Conservation (phyloP, 2,329 filamentous ascomycete species). For the Zymoseptoria pseudotritici region DNA sequence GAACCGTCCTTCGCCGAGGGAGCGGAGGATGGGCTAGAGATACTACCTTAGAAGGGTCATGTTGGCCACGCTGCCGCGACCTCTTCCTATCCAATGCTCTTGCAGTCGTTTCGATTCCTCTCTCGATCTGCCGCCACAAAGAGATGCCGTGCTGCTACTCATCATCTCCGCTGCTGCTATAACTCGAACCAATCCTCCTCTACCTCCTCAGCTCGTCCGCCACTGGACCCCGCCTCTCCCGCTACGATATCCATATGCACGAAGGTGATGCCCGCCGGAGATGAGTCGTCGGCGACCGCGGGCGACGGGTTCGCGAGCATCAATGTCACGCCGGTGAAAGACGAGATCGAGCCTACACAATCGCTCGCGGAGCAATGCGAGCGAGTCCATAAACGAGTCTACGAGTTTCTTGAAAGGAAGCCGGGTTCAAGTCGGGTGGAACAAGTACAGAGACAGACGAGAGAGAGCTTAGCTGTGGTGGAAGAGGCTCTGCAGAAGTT, state of each 20-base stretch:
- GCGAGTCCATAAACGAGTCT: constrained; percentile 52
- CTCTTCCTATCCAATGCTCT: neutral
- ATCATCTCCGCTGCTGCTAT: neutral
- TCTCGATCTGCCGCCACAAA: neutral
- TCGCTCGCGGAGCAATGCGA: constrained; percentile 37
- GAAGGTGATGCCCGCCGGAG: constrained; percentile 6
- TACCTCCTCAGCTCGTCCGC: neutral
- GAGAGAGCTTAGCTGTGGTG: constrained; percentile 64
- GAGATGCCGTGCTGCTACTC: neutral
- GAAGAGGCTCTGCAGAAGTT: constrained; percentile 69
- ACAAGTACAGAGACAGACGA: constrained; percentile 66
- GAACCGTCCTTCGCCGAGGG: neutral
- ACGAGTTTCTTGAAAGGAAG: constrained; percentile 57
- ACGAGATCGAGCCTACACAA: neutral
- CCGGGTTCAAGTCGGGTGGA: constrained; percentile 51
- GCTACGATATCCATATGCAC: neutral
- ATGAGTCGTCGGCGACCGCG: constrained; percentile 2
- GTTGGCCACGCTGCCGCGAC: neutral
- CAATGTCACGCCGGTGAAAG: neutral
- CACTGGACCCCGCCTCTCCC: neutral
- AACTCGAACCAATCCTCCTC: neutral
- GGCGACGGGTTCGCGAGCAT: neutral
- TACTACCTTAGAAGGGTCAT: neutral
- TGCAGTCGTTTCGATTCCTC: neutral
- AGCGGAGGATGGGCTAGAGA: neutral